Evolutionary conservation across 108 stramenopile species (phyloP).

Genomic region (Cyclotella choctawhatcheeana): DNA sequence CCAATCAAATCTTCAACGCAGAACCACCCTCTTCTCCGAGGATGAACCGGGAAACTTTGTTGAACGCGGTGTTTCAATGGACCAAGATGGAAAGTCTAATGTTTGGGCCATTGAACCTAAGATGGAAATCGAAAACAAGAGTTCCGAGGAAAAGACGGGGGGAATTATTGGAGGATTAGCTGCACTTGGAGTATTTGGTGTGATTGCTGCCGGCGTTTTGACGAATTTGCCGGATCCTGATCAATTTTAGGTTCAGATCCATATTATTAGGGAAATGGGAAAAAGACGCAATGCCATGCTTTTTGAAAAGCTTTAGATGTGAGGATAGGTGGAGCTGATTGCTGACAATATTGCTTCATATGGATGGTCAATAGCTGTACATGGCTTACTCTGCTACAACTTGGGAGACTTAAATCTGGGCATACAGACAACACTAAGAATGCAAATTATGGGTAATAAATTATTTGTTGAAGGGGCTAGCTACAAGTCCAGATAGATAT

Average conservation of each 20-base stretch:
- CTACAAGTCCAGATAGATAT: no score
- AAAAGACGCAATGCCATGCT: neutral
- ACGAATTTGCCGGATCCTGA: conserved; percentile 89
- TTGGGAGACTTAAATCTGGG: no score
- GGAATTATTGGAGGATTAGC: conserved; percentile 67
- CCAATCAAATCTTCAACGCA: conserved; percentile 14
- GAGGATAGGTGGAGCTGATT: no score
- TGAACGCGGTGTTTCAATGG: conserved; percentile 88
- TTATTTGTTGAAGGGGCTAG: no score
- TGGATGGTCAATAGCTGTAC: no score
- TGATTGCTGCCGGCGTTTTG: conserved; percentile 71
- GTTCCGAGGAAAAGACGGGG: conserved; percentile 76
- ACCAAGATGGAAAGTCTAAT: conserved; percentile 95
- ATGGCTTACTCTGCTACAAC: no score
- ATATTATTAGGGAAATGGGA: neutral
- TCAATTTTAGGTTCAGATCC: conserved; percentile 70
- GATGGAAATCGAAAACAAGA: conserved; percentile 88
- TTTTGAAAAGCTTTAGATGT: no score
- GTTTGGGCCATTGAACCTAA: conserved; percentile 98
- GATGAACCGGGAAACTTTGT: conserved; percentile 23
- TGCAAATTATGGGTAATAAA: no score
- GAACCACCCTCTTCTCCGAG: conserved; percentile 17
- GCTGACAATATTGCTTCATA: no score
- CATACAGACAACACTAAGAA: no score
- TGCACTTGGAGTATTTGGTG: conserved; percentile 79